Percentiles rank a stretch among this genome's conserved stretches.
Evolutionary conservation across 1,139 yeast genomes (phyloP).

Genomic region (Kurtzmaniella natalensis): DNA sequence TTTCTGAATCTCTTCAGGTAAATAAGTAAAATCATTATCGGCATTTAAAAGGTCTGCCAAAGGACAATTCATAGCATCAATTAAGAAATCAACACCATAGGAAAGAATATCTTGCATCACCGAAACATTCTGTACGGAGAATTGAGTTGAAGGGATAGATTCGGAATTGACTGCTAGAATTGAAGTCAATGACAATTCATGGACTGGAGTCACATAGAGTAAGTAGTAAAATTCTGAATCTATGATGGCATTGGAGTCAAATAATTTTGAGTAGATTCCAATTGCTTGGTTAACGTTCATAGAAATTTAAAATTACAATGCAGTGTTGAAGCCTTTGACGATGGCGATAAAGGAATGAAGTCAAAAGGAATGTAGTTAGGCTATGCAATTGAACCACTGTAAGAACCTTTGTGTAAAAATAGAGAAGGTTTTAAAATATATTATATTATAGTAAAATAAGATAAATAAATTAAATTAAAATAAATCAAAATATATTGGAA

Average conservation of each 20-base stretch:
- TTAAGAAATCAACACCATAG: conserved; percentile 18
- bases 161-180: conserved; percentile 21
- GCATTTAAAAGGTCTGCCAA: background rate
- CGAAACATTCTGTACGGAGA: conserved; percentile 7
- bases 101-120: conserved; percentile 17
- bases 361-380: too few relatives aligned
- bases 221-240: conserved; percentile 20
- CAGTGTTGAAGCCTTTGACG: too few relatives aligned
- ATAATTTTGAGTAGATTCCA: conserved; percentile 22
- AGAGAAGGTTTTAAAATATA: too few relatives aligned
- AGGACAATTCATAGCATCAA: conserved; percentile 15
- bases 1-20: too few relatives aligned
- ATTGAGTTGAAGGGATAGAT: conserved; percentile 8
- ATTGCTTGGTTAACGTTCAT: conserved; percentile 15
- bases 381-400: too few relatives aligned
- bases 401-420: too few relatives aligned
- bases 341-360: too few relatives aligned
- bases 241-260: conserved; percentile 16
- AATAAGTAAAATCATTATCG: too few relatives aligned
- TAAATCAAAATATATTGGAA: too few relatives aligned
- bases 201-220: conserved; percentile 25
- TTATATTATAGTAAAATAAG: too few relatives aligned
- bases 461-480: too few relatives aligned
- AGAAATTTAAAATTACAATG: too few relatives aligned
- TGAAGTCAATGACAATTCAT: conserved; percentile 21